Base-by-base conservation (phyloP, 805 yeast species). In the Ogataea polymorpha region DNA sequence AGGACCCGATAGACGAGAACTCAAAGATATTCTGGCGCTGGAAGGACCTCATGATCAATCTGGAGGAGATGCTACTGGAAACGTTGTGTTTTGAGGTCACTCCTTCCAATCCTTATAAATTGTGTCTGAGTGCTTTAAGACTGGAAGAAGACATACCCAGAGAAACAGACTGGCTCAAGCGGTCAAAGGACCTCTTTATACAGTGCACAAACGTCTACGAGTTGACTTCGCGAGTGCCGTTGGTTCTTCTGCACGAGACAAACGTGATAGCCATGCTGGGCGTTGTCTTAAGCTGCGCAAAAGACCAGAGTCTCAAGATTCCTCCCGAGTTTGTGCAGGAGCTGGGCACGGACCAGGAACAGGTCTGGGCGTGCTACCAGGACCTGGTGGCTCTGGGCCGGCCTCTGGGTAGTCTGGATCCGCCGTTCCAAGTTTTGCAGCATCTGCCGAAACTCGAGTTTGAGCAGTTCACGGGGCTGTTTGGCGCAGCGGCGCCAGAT, bases 1-100 rank as follows among this genome's bases (percentile, higher is more conserved):
- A 58, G 33, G 62, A 63, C 34, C 58, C 54, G 33, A 68, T 65
- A 20, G 73, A 65, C 44, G 76, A 68, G 54, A 74, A 66, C 46
- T 64, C 66, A 17, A 70, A 65, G 56, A 77, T 68, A 32, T 77
- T 65, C 48, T 68, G 72, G 72, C 65, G 66, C 53, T 79, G 75
- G 82, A 63, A 66, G 46, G 81, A 70, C 46, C 60, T 61, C 12
- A 65, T 77, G 23, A 62, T 67, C 10, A 65, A 53, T 58, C 64
- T 65, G 32, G 84, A 70, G 42, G 78, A 65, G 54, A 56, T 65
- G 50, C 60, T 68, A 42, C 65, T 69, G 37, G 76, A 68, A 46
- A 65, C 68, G 1, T 46, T 69, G 7, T 73, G 75, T 49, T 79
- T 71, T 50, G 82, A 77, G 49, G 63, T 76, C 37, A 61, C 62